These are phyloP conservation scores for Cryptococcus sp. DNA, from an alignment of 1,284 basidiomycete species.

Conservation along the genomic window DNA sequence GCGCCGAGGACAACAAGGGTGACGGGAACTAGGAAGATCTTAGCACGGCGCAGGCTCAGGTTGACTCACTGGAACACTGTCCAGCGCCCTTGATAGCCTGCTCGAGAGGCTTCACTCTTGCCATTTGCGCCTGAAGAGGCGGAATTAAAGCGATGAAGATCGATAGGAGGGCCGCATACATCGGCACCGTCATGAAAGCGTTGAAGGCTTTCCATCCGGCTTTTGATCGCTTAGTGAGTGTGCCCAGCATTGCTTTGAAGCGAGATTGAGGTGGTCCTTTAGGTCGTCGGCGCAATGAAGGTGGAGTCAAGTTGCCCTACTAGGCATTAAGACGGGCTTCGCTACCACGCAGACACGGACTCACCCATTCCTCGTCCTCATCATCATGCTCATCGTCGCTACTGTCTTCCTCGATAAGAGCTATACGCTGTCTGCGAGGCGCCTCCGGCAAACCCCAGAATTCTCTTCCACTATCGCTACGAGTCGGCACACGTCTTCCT, in stretches of 20 bases:
- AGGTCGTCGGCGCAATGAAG: conserved; percentile 30
- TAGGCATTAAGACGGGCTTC: neutral
- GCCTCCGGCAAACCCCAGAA: conserved; percentile 53
- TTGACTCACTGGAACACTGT: conserved; percentile 64
- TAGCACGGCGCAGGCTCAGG: neutral
- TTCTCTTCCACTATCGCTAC: conserved; percentile 49
- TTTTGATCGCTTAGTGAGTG: conserved; percentile 42
- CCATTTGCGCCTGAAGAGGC: conserved; percentile 70
- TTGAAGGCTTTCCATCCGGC: conserved; percentile 58
- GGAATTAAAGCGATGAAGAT: conserved; percentile 77
- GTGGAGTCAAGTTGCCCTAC: conserved; percentile 19
- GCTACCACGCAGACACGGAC: conserved; percentile 3
- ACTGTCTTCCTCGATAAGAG: conserved; percentile 37
- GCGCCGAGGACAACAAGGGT: conserved; percentile 90
- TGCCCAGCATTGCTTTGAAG: conserved; percentile 25
- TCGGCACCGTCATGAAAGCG: conserved; percentile 83
- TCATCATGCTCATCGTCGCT: conserved; percentile 44
- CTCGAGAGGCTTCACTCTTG: conserved; percentile 66
- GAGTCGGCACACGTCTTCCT: conserved; percentile 16
- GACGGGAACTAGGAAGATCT: conserved; percentile 62
- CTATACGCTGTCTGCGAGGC: conserved; percentile 24
- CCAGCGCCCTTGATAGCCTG: conserved; percentile 72
- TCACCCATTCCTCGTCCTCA: conserved; percentile 52
- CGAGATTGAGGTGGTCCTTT: conserved; percentile 25
- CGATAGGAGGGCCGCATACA: conserved; percentile 76